Base-by-base conservation (phyloP, 129 eudicot genomes). In the Deinandra increscens region DNA sequence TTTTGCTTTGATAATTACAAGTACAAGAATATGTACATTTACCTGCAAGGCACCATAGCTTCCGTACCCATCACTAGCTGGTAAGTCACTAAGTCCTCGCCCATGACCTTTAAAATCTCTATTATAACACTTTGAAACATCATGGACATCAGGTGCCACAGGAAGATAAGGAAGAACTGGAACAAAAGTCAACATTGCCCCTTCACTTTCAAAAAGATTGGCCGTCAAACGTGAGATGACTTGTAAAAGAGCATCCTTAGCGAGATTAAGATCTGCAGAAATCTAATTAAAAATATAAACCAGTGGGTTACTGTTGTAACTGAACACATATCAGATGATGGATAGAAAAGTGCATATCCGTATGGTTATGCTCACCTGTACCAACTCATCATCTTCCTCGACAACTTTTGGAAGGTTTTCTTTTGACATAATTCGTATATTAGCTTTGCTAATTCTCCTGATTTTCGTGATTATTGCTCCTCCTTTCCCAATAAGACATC, bases 401-500 rank as follows among this genome's bases (percentile, higher is more conserved):
- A 97, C 99, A 71, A 94, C 84, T 81, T 87, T 94, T n/a, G 99
- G 97, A 54, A 94, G 81, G 51, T 85, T 74, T 49, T 89, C 99
- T 75, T 94, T 94, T 8, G 99, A 83, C 39, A 94, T 77, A 44
- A 94, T 89, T 44, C 97, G 97, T 53, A 94, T 85, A 73, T 84
- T 94, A 53, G 99, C 97, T 83, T 85, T 89, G 61, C 91, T 94
- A 51, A 82, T 79, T 77, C 78, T 94, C 75, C 99, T 85, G 77
- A 94, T 94, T 63, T 89, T 97, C 8, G 88, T 77, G 58, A 94
- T 85, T 69, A 93, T 93, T 46, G 95, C 76, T 11, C 99, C 99
- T 36, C 97, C 97, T 87, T 87, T 93, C 53, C 99, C 99, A 67
- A 93, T 89, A 64, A 93, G 95, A 78, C 97, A 89, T 29, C 99